phyloP scores from a whole-genome alignment of 2,329 filamentous ascomycete species.

The Chrysoporthe puriensis region DNA sequence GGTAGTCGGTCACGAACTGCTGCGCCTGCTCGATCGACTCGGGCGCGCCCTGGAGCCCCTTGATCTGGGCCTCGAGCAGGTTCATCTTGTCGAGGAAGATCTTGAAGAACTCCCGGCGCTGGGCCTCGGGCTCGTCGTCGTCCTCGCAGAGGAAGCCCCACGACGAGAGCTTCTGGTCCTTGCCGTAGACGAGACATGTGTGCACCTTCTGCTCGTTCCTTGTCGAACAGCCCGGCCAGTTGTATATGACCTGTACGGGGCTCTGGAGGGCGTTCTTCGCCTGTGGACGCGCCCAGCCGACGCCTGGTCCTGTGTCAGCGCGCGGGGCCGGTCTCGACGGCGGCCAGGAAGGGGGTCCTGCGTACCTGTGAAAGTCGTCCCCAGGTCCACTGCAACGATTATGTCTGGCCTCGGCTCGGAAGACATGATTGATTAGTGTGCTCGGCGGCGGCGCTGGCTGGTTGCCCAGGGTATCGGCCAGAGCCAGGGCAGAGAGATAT shows the following conservation, averaged over 20 bases:
- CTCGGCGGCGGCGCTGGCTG: background rate
- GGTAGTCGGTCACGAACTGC: slow-evolving; percentile 53
- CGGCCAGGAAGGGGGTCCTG: background rate
- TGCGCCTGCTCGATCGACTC: slow-evolving; percentile 47
- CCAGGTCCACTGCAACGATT: slow-evolving; percentile 48
- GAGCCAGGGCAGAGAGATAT: background rate
- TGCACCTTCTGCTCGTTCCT: slow-evolving; percentile 60
- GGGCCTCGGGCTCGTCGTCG: slow-evolving; percentile 44
- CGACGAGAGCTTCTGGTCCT: slow-evolving; percentile 45
- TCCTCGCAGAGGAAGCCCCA: slow-evolving; percentile 59
- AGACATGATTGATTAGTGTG: slow-evolving; percentile 6
- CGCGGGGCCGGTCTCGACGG: too few relatives aligned
- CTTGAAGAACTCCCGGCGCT: slow-evolving; percentile 57
- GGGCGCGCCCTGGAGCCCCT: slow-evolving; percentile 49
- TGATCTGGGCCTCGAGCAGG: slow-evolving; percentile 45
- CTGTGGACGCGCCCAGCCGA: slow-evolving; percentile 40
- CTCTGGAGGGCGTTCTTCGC: slow-evolving; percentile 39
- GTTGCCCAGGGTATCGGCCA: slow-evolving; percentile 16
- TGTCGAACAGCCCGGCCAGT: slow-evolving; percentile 58
- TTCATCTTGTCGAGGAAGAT: slow-evolving; percentile 55
- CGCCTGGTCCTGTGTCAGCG: slow-evolving; percentile 36
- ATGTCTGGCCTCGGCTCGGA: slow-evolving; percentile 39
- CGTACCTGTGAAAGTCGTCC: slow-evolving; percentile 51
- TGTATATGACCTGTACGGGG: slow-evolving; percentile 51
- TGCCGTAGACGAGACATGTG: slow-evolving; percentile 52